These are phyloP conservation scores for Xanthoconium separans DNA, from an alignment of 1,284 basidiomycete genomes.

Conservation along the genomic window DNA sequence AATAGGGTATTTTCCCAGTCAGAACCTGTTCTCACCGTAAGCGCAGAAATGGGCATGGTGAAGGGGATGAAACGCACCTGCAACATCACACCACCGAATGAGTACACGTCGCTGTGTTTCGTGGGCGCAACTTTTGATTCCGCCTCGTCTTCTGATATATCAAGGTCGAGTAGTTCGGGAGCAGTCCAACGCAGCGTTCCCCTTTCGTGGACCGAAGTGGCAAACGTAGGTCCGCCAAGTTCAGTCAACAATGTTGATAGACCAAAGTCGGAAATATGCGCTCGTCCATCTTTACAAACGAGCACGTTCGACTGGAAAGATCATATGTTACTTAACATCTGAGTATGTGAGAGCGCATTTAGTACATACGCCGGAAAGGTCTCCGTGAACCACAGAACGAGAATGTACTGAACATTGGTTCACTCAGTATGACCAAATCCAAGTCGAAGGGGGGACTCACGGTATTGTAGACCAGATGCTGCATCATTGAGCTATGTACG, in stretches of 20 bases:
- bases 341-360: too few relatives aligned
- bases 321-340: background rate
- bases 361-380: slow-evolving; percentile 24
- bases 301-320: slow-evolving; percentile 19
- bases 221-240: slow-evolving; percentile 11
- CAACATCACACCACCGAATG: slow-evolving; percentile 18
- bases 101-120: slow-evolving; percentile 15
- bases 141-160: slow-evolving; percentile 8
- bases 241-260: slow-evolving; percentile 20
- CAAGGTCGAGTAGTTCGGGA: slow-evolving; percentile 15
- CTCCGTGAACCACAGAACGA: slow-evolving; percentile 23
- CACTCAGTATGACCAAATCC: background rate
- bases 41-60: background rate
- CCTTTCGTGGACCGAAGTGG: slow-evolving; percentile 10
- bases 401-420: slow-evolving; percentile 21
- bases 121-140: slow-evolving; percentile 1
- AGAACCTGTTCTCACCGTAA: slow-evolving; percentile 4
- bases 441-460: slow-evolving; percentile 6
- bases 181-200: slow-evolving; percentile 21
- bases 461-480: slow-evolving; percentile 21
- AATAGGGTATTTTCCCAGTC: slow-evolving; percentile 14
- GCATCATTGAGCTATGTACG: slow-evolving; percentile 14
- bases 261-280: slow-evolving; percentile 19
- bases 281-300: slow-evolving; percentile 7
- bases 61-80: slow-evolving; percentile 11